Conservation (phyloP, 148 eudicot genomes). For the Arctostaphylos glauca region DNA sequence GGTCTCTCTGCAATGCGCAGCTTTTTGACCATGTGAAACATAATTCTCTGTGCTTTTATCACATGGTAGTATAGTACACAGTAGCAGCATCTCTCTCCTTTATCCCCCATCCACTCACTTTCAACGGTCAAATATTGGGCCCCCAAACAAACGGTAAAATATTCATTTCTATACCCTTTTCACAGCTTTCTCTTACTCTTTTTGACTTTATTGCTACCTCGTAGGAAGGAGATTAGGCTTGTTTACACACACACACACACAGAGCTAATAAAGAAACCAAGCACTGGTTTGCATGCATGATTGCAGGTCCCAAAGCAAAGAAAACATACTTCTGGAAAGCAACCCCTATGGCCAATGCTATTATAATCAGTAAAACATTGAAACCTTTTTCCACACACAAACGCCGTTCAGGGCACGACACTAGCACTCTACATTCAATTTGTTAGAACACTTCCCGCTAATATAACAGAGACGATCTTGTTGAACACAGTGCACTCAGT, state of each 20-base stretch:
- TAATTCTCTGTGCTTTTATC: background rate
- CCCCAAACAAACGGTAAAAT: constrained; percentile 2
- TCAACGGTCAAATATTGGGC: constrained; percentile 18
- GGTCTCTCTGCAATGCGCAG: background rate
- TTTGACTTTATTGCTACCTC: background rate
- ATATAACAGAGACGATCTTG: too few species aligned
- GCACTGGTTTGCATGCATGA: constrained; percentile 2
- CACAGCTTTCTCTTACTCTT: background rate
- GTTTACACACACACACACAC: background rate
- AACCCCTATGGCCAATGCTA: background rate
- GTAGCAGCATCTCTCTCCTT: background rate
- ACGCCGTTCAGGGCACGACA: background rate
- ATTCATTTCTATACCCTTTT: background rate
- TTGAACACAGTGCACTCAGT: background rate
- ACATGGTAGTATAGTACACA: background rate
- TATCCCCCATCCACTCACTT: background rate
- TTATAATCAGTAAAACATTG: background rate
- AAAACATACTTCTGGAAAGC: background rate
- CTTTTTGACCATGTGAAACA: constrained; percentile 7
- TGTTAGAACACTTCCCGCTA: background rate
- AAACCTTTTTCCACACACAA: background rate
- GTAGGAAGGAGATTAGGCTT: background rate
- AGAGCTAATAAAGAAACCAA: background rate
- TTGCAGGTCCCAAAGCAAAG: background rate
- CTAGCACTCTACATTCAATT: background rate